Evolutionary conservation across 768 basidiomycete genomes (phyloP).

Genomic region (Termitomyces sp.): DNA sequence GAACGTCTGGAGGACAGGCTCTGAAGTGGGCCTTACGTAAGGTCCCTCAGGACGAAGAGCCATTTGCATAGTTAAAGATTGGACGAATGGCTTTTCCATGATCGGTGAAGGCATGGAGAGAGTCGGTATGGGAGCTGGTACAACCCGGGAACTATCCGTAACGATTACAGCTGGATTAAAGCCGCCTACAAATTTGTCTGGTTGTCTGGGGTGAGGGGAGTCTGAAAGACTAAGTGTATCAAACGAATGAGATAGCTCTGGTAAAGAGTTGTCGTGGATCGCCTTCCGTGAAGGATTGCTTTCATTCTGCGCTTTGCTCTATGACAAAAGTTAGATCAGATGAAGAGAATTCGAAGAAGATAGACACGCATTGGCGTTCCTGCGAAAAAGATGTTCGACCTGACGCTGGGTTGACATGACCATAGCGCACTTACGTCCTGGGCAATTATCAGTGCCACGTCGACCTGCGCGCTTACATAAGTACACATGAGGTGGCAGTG

Average conservation of each 20-base stretch:
- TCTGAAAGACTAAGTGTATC: slow-evolving; percentile 18
- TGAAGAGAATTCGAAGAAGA: neutral
- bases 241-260: slow-evolving; percentile 21
- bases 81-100: slow-evolving; percentile 29
- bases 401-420: slow-evolving; percentile 8
- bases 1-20: slow-evolving; percentile 20
- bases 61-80: slow-evolving; percentile 36
- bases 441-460: neutral
- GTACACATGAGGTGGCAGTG: neutral
- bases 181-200: slow-evolving; percentile 41
- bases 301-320: neutral
- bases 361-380: slow-evolving; percentile 16
- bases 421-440: too few relatives aligned
- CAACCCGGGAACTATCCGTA: neutral
- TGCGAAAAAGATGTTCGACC: slow-evolving; percentile 15
- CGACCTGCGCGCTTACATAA: neutral
- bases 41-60: slow-evolving; percentile 22
- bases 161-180: slow-evolving; percentile 28
- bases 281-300: slow-evolving; percentile 10
- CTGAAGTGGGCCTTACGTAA: neutral
- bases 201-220: neutral
- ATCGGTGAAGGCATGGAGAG: slow-evolving; percentile 26
- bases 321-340: neutral
- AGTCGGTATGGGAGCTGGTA: slow-evolving; percentile 24
- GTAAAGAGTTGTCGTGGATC: slow-evolving; percentile 5